Evolutionary conservation across 2,329 filamentous ascomycete species (phyloP).

Genomic region (Talaromyces sp.): DNA sequence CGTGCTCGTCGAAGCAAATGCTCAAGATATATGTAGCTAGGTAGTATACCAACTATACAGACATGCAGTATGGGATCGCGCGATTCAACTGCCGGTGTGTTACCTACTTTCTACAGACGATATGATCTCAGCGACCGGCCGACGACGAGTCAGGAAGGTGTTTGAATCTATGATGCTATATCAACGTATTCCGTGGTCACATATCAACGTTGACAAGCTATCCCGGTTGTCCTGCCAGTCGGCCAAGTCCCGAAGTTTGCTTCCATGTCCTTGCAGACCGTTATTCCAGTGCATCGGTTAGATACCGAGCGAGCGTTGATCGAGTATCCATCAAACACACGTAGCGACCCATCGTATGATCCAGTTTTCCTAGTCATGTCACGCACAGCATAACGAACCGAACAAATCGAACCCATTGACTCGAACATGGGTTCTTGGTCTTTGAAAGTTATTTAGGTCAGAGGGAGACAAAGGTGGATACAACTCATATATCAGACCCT

Average conservation of each 20-base stretch:
- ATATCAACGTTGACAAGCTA: background rate
- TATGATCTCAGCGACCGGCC: background rate
- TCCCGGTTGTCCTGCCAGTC: background rate
- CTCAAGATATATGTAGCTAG: too few relatives aligned
- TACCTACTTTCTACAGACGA: background rate
- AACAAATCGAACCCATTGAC: background rate
- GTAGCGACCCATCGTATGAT: too few relatives aligned
- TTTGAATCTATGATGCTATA: background rate
- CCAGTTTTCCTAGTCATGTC: background rate
- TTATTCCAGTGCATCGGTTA: background rate
- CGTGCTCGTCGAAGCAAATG: too few relatives aligned
- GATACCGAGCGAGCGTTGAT: background rate
- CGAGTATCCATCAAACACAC: background rate
- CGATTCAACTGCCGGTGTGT: background rate
- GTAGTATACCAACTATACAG: background rate
- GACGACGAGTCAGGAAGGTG: background rate
- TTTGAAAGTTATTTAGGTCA: background rate
- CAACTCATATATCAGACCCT: background rate
- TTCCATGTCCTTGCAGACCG: constrained; percentile 6
- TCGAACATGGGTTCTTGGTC: background rate
- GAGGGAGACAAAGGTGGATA: background rate
- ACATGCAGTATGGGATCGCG: background rate
- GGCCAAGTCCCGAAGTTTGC: background rate
- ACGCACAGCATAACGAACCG: background rate
- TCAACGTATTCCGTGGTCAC: background rate